Evolutionary conservation across 1,284 basidiomycete genomes (phyloP).

Genomic region (Stereum hirsutum): DNA sequence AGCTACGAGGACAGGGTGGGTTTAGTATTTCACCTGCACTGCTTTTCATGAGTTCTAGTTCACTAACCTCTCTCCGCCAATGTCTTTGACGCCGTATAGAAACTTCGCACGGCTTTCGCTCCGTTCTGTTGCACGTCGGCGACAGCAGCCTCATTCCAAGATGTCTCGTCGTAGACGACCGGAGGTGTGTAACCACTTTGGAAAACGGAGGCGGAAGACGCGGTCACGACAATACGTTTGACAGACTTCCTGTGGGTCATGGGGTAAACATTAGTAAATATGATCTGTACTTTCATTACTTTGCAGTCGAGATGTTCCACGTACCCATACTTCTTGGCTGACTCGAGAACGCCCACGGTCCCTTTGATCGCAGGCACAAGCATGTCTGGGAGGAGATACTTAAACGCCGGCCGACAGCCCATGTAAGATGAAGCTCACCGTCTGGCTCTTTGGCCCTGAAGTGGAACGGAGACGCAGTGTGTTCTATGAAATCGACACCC

Average conservation of each 20-base stretch:
- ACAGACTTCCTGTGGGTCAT: slow-evolving; percentile 21
- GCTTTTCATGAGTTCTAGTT: too few relatives aligned
- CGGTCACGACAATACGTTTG: slow-evolving; percentile 58
- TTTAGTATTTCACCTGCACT: too few relatives aligned
- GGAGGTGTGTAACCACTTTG: slow-evolving; percentile 15
- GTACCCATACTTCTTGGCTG: slow-evolving; percentile 15
- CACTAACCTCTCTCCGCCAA: slow-evolving; percentile 52
- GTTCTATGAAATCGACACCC: slow-evolving; percentile 52
- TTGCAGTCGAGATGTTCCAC: not conserved
- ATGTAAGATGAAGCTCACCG: too few relatives aligned
- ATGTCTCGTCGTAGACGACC: slow-evolving; percentile 27
- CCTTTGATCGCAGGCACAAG: slow-evolving; percentile 20
- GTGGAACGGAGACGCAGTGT: slow-evolving; percentile 45
- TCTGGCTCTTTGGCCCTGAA: slow-evolving; percentile 27
- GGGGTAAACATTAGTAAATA: not conserved
- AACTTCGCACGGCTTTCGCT: slow-evolving; percentile 25
- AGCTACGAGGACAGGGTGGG: slow-evolving; percentile 19
- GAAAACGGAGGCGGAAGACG: slow-evolving; percentile 48
- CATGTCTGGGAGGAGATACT: too few relatives aligned
- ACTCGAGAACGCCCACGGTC: slow-evolving; percentile 18
- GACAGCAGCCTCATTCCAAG: slow-evolving; percentile 60
- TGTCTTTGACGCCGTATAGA: slow-evolving; percentile 55
- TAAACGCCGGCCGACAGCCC: too few relatives aligned
- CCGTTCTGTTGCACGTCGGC: slow-evolving; percentile 44
- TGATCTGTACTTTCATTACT: not conserved